These are phyloP conservation scores for Porogramme epimiltina DNA, from an alignment of 1,284 basidiomycete species.

Conservation along the genomic window DNA sequence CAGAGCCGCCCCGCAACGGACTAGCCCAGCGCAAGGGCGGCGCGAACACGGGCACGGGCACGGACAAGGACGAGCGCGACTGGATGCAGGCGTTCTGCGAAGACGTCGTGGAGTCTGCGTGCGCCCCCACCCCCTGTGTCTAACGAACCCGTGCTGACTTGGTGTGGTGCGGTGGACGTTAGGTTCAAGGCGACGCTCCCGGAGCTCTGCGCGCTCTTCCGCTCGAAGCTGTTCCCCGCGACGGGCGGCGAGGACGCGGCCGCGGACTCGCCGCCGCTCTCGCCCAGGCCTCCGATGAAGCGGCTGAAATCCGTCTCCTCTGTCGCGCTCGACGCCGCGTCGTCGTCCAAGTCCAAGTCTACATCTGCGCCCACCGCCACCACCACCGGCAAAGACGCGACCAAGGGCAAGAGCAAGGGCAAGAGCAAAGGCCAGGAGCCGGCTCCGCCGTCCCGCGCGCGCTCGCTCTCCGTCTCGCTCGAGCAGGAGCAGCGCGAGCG, in stretches of 20 bases:
- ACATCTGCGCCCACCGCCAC: conserved; percentile 12
- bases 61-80: conserved; percentile 47
- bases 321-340: too few species aligned
- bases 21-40: conserved; percentile 8
- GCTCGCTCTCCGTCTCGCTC: conserved; percentile 67
- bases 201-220: conserved; percentile 57
- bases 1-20: not conserved
- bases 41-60: conserved; percentile 20
- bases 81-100: conserved; percentile 75
- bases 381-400: conserved; percentile 2
- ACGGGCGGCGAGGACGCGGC: conserved; percentile 49
- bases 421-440: conserved; percentile 7
- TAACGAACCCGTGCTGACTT: conserved; percentile 4
- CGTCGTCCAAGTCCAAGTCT: not conserved
- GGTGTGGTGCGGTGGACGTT: not conserved
- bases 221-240: conserved; percentile 65
- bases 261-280: conserved; percentile 29
- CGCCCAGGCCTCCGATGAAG: conserved; percentile 22
- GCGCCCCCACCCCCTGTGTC: conserved; percentile 27
- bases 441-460: conserved; percentile 57
- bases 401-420: conserved; percentile 27
- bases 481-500: conserved; percentile 49
- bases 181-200: conserved; percentile 63
- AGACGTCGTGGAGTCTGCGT: conserved; percentile 65
- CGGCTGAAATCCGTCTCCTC: conserved; percentile 23